Percentiles rank a stretch among this genome's conserved stretches.
Evolutionary conservation across 192 early-diverging fungal genomes (phyloP).

Genomic region (Coemansia sp.): DNA sequence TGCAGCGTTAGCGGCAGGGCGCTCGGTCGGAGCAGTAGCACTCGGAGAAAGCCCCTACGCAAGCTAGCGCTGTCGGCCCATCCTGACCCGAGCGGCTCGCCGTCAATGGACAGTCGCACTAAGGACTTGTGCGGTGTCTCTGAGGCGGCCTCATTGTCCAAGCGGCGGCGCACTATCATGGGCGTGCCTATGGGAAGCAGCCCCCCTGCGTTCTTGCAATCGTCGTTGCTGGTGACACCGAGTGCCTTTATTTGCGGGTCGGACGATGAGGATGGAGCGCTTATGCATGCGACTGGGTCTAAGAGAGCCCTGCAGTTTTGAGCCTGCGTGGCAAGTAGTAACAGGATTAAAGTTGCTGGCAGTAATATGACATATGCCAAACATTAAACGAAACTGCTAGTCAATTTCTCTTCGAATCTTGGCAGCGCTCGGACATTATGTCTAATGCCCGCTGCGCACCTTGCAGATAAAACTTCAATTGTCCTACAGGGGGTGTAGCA

Average conservation of each 20-base stretch:
- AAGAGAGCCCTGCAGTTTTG: constrained; percentile 7
- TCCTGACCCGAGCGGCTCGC: constrained; percentile 12
- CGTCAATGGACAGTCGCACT: constrained; percentile 5
- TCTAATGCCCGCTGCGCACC: not conserved
- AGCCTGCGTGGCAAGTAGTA: not conserved
- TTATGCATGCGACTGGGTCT: not conserved
- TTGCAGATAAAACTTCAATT: not conserved
- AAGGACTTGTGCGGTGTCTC: not conserved
- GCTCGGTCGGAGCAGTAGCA: constrained; percentile 8
- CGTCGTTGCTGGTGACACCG: not conserved
- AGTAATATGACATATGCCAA: not conserved
- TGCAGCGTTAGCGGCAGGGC: not conserved
- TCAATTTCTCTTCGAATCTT: not conserved
- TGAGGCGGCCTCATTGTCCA: constrained; percentile 17
- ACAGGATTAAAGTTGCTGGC: not conserved
- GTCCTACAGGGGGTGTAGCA: not conserved
- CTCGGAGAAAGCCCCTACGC: constrained; percentile 1
- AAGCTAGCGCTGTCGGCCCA: not conserved
- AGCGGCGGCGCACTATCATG: constrained; percentile 25
- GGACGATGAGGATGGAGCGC: constrained; percentile 22
- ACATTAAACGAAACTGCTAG: not conserved
- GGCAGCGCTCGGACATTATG: not conserved
- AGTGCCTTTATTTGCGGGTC: constrained; percentile 33
- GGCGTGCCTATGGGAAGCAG: constrained; percentile 11
- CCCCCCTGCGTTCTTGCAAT: constrained; percentile 4